Evolutionary conservation across 352 stramenopile species (phyloP), one percentile per base, ranked within the genome.

Genomic region (Pythium aphanidermatum): DNA sequence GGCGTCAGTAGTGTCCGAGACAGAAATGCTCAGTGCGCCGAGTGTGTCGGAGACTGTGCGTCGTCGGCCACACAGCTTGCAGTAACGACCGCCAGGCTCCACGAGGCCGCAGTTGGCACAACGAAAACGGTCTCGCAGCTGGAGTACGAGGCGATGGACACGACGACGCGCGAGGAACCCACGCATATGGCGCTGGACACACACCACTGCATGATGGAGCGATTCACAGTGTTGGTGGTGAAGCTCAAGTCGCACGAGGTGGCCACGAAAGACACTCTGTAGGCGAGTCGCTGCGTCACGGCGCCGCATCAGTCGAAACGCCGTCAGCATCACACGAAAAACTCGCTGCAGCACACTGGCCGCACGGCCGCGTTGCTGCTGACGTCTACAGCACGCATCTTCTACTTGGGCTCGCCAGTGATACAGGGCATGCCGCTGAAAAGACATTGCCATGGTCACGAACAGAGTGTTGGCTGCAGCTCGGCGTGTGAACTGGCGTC

Each of bases 1-100:
- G 6, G 37, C 13, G 12, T 60, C 51, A 0, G 51, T 60, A 4
- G 51, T 60, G 5, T 14, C 33, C 6, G 24, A 24, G 3, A 10
- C 12, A 12, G 32, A 26, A 10, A 34, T 39, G 14, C 29, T 33
- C 6, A 28, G 5, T 7, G 33, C 13, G 3, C 35, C 49, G 7
- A 68, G 29, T 3, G 55, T 28, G 7, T 58, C 58, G 29, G 70
- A 70, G 11, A 51, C 63, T 25, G 55, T 62, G 9, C 72, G 65
- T 5, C 65, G 53, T 2, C 71, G 62, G n/a, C 74, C 74, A 36
- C 74, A 86, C 16, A 70, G 64, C 42, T 86, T 86, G 57, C 74
- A 86, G 55, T 86, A 86, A 2, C 57, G 39, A 4, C 67, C 74
- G 26, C 71, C 58, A 6, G 74, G 71, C 30, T 86, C 74, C 20